Percentiles rank a stretch among this genome's conserved stretches.
Evolutionary conservation across 305 asterid species (phyloP).

Genomic region (Coffea humblotiana): DNA sequence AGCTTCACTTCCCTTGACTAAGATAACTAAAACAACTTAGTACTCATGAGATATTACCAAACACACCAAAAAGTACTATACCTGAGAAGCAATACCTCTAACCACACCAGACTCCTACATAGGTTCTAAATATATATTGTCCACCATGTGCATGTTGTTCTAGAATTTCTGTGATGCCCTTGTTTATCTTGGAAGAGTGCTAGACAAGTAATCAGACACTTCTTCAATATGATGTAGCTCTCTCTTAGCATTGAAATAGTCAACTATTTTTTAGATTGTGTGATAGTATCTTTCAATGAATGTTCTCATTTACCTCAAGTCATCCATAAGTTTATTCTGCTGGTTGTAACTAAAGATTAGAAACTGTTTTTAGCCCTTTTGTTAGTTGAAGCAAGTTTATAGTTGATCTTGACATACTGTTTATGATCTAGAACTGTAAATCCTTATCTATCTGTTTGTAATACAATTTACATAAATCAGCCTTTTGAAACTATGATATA

Average conservation of each 20-base stretch:
- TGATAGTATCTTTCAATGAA: neutral
- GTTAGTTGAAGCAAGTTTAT: neutral
- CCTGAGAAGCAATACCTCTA: too few species aligned
- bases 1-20: too few species aligned
- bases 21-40: too few species aligned
- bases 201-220: too few species aligned
- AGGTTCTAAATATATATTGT: too few species aligned
- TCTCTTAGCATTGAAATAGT: neutral
- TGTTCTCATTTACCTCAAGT: neutral
- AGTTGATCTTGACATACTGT: neutral
- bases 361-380: neutral
- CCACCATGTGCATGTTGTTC: too few species aligned
- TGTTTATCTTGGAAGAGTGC: too few species aligned
- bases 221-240: too few species aligned
- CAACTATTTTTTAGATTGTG: neutral
- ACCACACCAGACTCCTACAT: too few species aligned
- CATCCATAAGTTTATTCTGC: neutral
- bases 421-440: neutral
- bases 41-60: too few species aligned
- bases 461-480: neutral
- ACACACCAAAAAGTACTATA: too few species aligned
- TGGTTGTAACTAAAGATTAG: neutral
- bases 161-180: too few species aligned
- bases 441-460: neutral
- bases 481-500: neutral